Percentiles rank a stretch among this genome's conserved stretches.
These are phyloP conservation scores for Darksidea phi DNA, from an alignment of 495 filamentous ascomycete species.

Conservation along the genomic window DNA sequence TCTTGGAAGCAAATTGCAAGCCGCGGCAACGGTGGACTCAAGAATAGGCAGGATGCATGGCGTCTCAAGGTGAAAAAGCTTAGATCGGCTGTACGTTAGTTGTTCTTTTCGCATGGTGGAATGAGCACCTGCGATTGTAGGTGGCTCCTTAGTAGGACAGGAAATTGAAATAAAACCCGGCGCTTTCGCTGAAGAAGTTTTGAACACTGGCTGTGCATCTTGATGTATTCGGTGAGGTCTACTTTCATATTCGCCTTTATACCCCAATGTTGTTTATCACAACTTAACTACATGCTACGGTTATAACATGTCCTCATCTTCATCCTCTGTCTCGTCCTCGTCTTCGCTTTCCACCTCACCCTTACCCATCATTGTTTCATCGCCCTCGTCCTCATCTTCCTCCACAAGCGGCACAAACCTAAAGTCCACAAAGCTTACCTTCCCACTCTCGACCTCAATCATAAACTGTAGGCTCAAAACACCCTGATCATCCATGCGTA, in stretches of 20 bases:
- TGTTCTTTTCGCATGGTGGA: background rate
- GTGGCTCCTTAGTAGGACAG: no score
- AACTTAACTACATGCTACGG: no score
- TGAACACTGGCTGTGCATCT: no score
- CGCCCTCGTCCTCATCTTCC: conserved; percentile 47
- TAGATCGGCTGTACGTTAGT: background rate
- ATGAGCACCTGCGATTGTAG: no score
- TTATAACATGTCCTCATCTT: conserved; percentile 4
- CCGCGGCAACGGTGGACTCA: background rate
- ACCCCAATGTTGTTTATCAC: no score
- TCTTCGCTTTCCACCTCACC: conserved; percentile 12
- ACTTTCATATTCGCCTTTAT: no score
- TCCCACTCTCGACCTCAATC: conserved; percentile 70
- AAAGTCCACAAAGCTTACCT: conserved; percentile 73
- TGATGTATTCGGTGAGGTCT: no score
- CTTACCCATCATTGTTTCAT: conserved; percentile 31
- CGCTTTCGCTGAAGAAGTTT: no score
- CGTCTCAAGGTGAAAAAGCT: background rate
- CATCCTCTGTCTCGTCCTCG: conserved; percentile 10
- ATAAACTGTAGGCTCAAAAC: conserved; percentile 96
- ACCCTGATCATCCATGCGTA: conserved; percentile 80
- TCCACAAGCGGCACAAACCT: conserved; percentile 71
- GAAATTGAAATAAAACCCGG: no score
- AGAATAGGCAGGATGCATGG: background rate
- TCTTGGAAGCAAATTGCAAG: background rate